Base-by-base conservation (phyloP, 2,329 filamentous ascomycete genomes). In the Fusarium sambucinum region DNA sequence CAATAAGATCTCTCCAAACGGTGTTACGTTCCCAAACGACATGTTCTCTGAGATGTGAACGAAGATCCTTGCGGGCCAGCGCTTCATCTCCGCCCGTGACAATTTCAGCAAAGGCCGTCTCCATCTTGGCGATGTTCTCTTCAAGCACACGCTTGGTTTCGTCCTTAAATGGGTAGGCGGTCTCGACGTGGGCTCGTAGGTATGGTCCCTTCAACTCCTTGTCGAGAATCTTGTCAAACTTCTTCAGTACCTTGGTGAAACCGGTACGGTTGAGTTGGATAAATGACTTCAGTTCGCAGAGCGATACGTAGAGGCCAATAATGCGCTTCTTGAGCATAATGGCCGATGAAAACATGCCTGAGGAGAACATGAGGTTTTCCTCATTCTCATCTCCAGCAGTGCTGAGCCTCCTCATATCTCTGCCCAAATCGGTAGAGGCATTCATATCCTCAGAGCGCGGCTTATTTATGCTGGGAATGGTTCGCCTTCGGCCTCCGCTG, bases 1-100 rank as follows among this genome's bases (percentile, higher is more conserved):
- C 96, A 77, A 99, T 99, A 88, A 99, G 96, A 74, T 99, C 96
- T 80, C 96, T 86, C 96, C 96, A 99, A 19, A 99, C 96, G 0
- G 96, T 99, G 77, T 99, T 99, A 59, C 96, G 88, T 79, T 99
- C 96, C 96, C 96, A 99, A 1, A 98, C 95, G 21, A 99, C 94
- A 78, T 99, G 96, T 80, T 99, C 96, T 59, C 96, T 86, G 27
- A 99, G 86, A 76, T 99, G 94, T 30, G 97, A 88, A 55, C 96
- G 88, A 59, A 99, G 84, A 76, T 98, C 96, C 71, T 92, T 90
- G 74, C 90, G 92, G 6, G 96, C 94, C 14, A 91, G 82, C 8
- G 86, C 84, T 5, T 91, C 80, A 74, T 99, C 93, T 30, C 94
- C 94, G 41, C 90, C 88, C 0, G 94, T 96, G 55, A 96, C 91